These are phyloP conservation scores for Chimonanthus praecox DNA, from an alignment of 164 flowering plant genomes.

Conservation along the genomic window DNA sequence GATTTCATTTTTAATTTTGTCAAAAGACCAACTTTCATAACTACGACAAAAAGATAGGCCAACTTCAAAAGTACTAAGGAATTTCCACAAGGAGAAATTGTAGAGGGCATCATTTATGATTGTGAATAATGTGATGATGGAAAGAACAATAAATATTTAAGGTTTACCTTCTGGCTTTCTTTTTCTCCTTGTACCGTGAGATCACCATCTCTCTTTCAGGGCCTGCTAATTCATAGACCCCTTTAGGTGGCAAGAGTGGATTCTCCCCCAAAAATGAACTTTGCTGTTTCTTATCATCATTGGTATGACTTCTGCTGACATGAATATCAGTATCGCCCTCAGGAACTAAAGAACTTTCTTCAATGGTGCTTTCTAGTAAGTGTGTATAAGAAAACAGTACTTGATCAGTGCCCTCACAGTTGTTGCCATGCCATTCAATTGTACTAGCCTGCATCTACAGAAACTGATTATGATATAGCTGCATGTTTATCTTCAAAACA, in stretches of 20 bases:
- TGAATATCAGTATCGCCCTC: slow-evolving; percentile 27
- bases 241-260: slow-evolving; percentile 22
- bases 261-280: slow-evolving; percentile 9
- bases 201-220: slow-evolving; percentile 63
- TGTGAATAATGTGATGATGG: background rate
- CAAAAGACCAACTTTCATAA: no score
- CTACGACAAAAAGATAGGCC: no score
- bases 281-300: slow-evolving; percentile 15
- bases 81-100: no score
- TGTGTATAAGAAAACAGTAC: slow-evolving; percentile 14
- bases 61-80: no score
- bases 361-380: slow-evolving; percentile 15
- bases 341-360: slow-evolving; percentile 28
- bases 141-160: background rate
- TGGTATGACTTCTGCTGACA: slow-evolving; percentile 14
- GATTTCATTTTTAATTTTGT: no score
- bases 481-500: background rate
- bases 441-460: slow-evolving; percentile 32
- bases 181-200: slow-evolving; percentile 82
- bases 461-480: background rate
- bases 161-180: slow-evolving; percentile 61
- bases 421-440: slow-evolving; percentile 23
- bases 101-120: background rate
- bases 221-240: slow-evolving; percentile 11
- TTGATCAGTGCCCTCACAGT: slow-evolving; percentile 24